Percentiles rank a stretch among this genome's conserved stretches.
Conservation (phyloP, 306 rosid genomes). For the Ziziphus jujuba region DNA sequence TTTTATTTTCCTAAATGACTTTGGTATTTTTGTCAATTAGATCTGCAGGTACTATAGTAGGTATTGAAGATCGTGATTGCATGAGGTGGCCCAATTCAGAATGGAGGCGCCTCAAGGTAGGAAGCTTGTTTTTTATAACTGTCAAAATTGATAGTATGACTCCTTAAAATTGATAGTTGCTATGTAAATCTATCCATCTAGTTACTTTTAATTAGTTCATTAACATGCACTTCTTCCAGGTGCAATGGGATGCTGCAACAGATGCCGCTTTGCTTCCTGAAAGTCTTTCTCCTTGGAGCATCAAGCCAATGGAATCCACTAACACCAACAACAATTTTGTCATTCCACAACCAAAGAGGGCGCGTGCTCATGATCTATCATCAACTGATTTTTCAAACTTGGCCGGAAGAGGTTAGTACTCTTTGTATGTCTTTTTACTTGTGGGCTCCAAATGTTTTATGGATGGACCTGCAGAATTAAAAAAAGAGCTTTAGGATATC, state of each 20-base stretch:
- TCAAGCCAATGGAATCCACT: slow-evolving; percentile 35
- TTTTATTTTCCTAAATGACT: neutral
- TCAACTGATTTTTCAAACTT: slow-evolving; percentile 24
- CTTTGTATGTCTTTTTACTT: slow-evolving; percentile 12
- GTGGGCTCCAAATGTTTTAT: slow-evolving; percentile 10
- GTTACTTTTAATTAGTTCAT: slow-evolving; percentile 9
- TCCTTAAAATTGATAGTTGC: slow-evolving; percentile 5
- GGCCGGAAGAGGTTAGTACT: slow-evolving; percentile 42
- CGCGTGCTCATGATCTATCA: slow-evolving; percentile 17
- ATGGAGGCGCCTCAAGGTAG: slow-evolving; percentile 74
- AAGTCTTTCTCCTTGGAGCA: slow-evolving; percentile 74
- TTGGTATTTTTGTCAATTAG: slow-evolving; percentile 29
- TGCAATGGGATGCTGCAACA: slow-evolving; percentile 53
- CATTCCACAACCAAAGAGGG: slow-evolving; percentile 34
- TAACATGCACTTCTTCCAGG: slow-evolving; percentile 36
- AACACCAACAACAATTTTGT: slow-evolving; percentile 11
- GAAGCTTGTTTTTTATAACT: neutral
- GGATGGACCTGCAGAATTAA: neutral
- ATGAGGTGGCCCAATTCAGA: slow-evolving; percentile 65
- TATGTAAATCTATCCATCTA: neutral
- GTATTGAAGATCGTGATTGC: slow-evolving; percentile 50
- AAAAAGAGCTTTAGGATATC: slow-evolving; percentile 7
- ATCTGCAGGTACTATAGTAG: slow-evolving; percentile 47
- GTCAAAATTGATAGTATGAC: neutral
- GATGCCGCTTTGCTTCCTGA: slow-evolving; percentile 33